phyloP scores from a whole-genome alignment of 164 flowering plant species.

The Chloranthus sessilifolius region DNA sequence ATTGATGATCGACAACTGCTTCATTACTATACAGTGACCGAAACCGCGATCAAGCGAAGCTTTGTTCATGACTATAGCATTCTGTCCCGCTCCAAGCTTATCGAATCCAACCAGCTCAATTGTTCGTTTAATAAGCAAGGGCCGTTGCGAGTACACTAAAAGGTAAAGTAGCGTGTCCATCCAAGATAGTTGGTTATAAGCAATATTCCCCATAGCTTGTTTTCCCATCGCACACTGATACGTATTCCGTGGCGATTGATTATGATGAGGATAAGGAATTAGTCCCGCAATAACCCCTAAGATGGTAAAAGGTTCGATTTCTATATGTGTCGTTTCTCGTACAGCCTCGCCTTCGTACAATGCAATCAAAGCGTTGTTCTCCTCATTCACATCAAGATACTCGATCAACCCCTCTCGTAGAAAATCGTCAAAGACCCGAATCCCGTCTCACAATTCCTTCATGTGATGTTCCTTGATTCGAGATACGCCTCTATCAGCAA shows the following conservation, averaged over 20 bases:
- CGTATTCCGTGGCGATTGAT: constrained; percentile 98
- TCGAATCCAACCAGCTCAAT: constrained; percentile 96
- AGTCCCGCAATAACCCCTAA: constrained; percentile 90
- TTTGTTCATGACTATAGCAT: constrained; percentile 99
- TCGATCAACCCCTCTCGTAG: constrained; percentile 85
- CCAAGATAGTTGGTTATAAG: constrained; percentile 83
- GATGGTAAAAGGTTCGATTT: constrained; percentile 95
- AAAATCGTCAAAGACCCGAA: constrained; percentile 77
- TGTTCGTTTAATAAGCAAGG: constrained; percentile 82
- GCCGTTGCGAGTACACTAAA: constrained; percentile 94
- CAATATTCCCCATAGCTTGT: constrained; percentile 99
- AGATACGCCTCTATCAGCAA: constrained; percentile 90
- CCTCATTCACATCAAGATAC: constrained; percentile 98
- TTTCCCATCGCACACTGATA: constrained; percentile 99
- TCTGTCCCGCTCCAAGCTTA: constrained; percentile 98
- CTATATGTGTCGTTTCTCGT: constrained; percentile 79
- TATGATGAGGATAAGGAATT: constrained; percentile 96
- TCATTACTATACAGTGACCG: constrained; percentile 94
- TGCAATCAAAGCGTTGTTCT: constrained; percentile 95
- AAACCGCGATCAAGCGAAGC: constrained; percentile 97
- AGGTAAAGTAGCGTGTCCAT: constrained; percentile 88
- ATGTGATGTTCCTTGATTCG: constrained; percentile 86
- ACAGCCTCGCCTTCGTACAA: constrained; percentile 76
- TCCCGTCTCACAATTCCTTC: constrained; percentile 85
- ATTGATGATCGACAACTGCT: constrained; percentile 46